phyloP scores from a whole-genome alignment of 139 green algal genomes.

The Chlamydomonas schloesseri region DNA sequence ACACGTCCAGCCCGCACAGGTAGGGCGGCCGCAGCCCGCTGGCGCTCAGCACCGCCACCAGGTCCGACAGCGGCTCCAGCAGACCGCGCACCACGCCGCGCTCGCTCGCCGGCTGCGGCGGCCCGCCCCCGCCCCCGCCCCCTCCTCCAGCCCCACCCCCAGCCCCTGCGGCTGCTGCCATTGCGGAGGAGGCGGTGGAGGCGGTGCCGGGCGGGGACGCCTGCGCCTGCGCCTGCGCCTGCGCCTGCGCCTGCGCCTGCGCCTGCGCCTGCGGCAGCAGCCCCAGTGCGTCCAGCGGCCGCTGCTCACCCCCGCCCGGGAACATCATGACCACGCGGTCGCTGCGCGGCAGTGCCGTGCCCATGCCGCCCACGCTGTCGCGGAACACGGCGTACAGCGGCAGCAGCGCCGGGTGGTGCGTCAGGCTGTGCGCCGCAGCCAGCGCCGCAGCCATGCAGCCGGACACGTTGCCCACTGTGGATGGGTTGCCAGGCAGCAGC shows the following conservation, averaged over 20 bases:
- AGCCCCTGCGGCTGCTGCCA: too few relatives aligned
- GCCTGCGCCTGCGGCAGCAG: too few relatives aligned
- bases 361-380: not conserved
- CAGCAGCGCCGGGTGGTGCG: slow-evolving; percentile 16
- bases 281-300: too few relatives aligned
- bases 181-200: not conserved
- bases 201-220: too few relatives aligned
- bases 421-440: not conserved
- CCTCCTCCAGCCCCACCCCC: not conserved
- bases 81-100: slow-evolving; percentile 16
- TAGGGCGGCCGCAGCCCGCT: slow-evolving; percentile 20
- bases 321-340: slow-evolving; percentile 31
- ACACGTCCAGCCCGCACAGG: slow-evolving; percentile 39
- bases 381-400: slow-evolving; percentile 39
- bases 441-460: slow-evolving; percentile 22
- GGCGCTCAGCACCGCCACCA: not conserved
- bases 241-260: too few relatives aligned
- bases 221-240: too few relatives aligned
- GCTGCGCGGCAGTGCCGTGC: not conserved
- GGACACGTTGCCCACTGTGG: slow-evolving; percentile 27
- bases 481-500: too few relatives aligned
- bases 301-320: not conserved
- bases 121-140: not conserved
- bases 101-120: not conserved
- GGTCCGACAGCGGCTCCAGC: slow-evolving; percentile 27